Base-by-base conservation (phyloP, 805 yeast species). In the Candida chilensis region DNA sequence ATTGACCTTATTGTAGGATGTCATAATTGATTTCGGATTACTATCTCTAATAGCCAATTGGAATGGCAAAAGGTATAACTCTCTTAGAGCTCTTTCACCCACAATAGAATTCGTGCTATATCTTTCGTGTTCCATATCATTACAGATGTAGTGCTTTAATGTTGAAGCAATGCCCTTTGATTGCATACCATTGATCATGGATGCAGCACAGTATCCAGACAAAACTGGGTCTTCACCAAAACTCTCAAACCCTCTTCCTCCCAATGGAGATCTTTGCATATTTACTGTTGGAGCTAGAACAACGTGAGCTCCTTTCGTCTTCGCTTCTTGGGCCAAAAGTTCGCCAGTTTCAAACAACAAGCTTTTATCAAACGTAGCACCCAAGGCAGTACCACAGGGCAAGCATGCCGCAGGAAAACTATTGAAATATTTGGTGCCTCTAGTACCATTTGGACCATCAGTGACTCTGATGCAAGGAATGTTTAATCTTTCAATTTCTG, bases 371-470 rank as follows among this genome's bases (percentile, higher is more conserved):
- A 67, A 74, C 15, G 79, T 67, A 3, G 80, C 50, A 2, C 73
- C 80, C 44, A 75, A 44, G 3, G 63, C 79, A 7, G 81, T 71
- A 18, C 80, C 81, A 43, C 71, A 67, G 5, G 81, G 78, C 40
- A 75, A 60, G 37, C 78, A 72, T 35, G 73, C 76, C 26, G 78
- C 59, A 5, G 75, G 74, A 16, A 60, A 54, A 24, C 70, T 59
- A 37, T 65, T 54, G 42, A 71, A 68, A 42, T 72, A 71, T 26
- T 54, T 60, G 14, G 75, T 71, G 16, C 81, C 81, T 37, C 81
- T 57, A 28, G 72, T 60, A 37, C 82, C 82, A 42, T 75, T 75
- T 29, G 82, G 82, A 13, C 82, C 82, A 45, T 75, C 82, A 13
- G 65, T 48, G 19, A 67, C 42, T 42, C 78, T 56, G 5, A 73